A percentile compares a stretch with the other conserved stretches of the same genome.
Conservation (phyloP, 208 protist genomes). For the Polymyxa betae region DNA sequence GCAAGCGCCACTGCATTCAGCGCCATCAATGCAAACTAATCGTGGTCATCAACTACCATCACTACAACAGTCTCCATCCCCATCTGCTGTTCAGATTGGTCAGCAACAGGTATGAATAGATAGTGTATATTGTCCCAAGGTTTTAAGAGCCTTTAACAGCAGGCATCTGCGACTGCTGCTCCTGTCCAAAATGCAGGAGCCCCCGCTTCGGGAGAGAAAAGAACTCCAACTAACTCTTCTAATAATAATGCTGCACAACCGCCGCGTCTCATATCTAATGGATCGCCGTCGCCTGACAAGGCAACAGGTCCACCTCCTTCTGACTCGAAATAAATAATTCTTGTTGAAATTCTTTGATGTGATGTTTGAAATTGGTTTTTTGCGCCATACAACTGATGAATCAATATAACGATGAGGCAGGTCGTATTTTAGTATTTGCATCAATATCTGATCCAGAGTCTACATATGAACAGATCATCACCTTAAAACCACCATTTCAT, state of each 20-base stretch:
- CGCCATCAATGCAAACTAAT: not conserved
- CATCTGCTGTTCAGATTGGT: not conserved
- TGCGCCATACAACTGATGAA: not conserved
- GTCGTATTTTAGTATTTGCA: not conserved
- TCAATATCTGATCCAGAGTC: not conserved
- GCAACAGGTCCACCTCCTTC: not conserved
- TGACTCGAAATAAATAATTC: not conserved
- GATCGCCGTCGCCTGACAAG: not conserved
- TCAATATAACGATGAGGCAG: not conserved
- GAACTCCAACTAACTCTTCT: not conserved
- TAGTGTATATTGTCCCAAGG: not conserved
- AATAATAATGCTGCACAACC: not conserved
- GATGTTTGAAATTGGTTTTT: not conserved
- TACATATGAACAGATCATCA: not conserved
- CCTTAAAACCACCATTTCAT: not conserved
- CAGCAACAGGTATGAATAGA: not conserved
- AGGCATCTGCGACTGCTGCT: not conserved
- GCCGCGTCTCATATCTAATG: not conserved
- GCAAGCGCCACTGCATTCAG: conserved; percentile 40
- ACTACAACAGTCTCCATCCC: not conserved
- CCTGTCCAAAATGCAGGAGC: not conserved
- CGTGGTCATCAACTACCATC: not conserved
- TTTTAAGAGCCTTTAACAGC: not conserved
- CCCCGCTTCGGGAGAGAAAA: not conserved
- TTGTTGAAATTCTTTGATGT: not conserved